phyloP scores from a whole-genome alignment of 805 yeast species.

The Metahyphopichia silvanorum region DNA sequence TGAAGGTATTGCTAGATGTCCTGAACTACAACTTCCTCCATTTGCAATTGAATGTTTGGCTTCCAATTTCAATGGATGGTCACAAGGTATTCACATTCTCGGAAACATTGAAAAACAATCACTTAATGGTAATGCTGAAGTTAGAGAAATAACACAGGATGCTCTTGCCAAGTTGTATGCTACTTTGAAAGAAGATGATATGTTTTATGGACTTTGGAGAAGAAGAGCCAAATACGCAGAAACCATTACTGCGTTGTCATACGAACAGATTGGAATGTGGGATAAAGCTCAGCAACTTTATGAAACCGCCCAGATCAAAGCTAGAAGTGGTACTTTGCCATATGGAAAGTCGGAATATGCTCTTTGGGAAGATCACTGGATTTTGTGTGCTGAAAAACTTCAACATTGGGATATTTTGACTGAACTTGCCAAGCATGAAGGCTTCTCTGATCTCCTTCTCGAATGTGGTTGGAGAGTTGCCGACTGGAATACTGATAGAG shows the following conservation, averaged over 20 bases:
- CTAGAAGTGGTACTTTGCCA: constrained; percentile 91
- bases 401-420: constrained; percentile 98
- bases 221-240: constrained; percentile 92
- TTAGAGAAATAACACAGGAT: constrained; percentile 82
- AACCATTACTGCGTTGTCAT: constrained; percentile 88
- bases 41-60: constrained; percentile 89
- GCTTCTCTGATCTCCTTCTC: constrained; percentile 88
- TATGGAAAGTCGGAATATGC: constrained; percentile 94
- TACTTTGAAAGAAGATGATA: constrained; percentile 86
- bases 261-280: constrained; percentile 94
- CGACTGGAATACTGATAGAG: constrained; percentile 95
- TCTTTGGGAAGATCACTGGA: constrained; percentile 99
- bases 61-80: constrained; percentile 85
- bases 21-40: constrained; percentile 82
- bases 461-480: constrained; percentile 99
- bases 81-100: constrained; percentile 77
- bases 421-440: constrained; percentile 96
- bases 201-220: constrained; percentile 98
- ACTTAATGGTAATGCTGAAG: constrained; percentile 63
- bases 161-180: constrained; percentile 89
- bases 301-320: constrained; percentile 95
- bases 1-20: constrained; percentile 77
- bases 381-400: constrained; percentile 89
- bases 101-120: constrained; percentile 65
- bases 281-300: constrained; percentile 89